Percentiles rank a stretch among this genome's conserved stretches.
Conservation (phyloP, 495 filamentous ascomycete genomes). For the Penicillium cosmopolitanum region DNA sequence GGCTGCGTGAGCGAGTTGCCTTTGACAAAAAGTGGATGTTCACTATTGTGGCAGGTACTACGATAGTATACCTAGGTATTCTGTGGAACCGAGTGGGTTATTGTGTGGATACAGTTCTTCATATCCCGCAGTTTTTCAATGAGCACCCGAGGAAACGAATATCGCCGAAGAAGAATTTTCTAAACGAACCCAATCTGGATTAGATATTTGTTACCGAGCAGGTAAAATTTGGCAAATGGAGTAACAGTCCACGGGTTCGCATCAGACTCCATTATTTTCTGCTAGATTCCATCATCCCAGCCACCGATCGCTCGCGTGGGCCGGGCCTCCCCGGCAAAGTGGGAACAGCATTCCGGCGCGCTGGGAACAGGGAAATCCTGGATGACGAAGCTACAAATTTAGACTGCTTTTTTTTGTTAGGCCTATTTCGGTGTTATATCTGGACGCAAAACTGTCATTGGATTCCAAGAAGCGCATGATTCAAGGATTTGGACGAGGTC, state of each 20-base stretch:
- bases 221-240: not conserved
- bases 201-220: not conserved
- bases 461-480: conserved; percentile 4
- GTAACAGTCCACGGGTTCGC: not conserved
- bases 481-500: conserved; percentile 1
- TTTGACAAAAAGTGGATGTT: not conserved
- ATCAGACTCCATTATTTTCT: not conserved
- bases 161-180: not conserved
- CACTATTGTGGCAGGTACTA: too few relatives aligned
- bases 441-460: not conserved
- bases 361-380: conserved; percentile 13
- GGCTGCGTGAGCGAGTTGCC: conserved; percentile 3
- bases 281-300: conserved; percentile 12
- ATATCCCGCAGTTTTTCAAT: not conserved
- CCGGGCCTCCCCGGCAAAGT: conserved; percentile 20
- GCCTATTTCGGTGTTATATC: not conserved
- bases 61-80: conserved; percentile 3
- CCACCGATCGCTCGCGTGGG: conserved; percentile 31
- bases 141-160: not conserved
- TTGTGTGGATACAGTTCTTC: conserved; percentile 9
- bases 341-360: conserved; percentile 14
- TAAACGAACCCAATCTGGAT: not conserved
- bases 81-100: not conserved
- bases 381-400: not conserved
- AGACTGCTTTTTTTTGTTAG: not conserved